Percentiles rank a stretch among this genome's conserved stretches.
phyloP scores from a whole-genome alignment of 345 rosid species.

The Luvunga scandens region DNA sequence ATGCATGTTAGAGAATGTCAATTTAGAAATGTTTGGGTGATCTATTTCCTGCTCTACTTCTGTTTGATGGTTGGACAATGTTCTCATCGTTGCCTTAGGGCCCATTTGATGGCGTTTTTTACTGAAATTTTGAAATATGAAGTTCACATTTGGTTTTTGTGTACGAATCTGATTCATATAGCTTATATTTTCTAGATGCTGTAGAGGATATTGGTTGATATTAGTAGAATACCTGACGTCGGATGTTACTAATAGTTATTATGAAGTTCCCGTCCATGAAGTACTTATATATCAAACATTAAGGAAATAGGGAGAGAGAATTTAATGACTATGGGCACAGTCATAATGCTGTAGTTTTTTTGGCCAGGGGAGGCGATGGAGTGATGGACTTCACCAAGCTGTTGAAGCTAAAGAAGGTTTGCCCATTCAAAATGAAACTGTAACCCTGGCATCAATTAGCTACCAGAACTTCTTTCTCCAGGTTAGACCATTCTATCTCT shows the following conservation, averaged over 20 bases:
- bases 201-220: background rate
- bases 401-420: constrained; percentile 97
- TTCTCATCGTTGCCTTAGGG: background rate
- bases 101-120: background rate
- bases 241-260: background rate
- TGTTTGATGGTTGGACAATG: background rate
- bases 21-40: background rate
- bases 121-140: background rate
- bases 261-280: background rate
- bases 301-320: background rate
- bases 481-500: constrained; percentile 45
- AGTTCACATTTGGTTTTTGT: background rate
- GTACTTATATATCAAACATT: background rate
- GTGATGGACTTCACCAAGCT: constrained; percentile 99
- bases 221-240: background rate
- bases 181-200: background rate
- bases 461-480: constrained; percentile 98
- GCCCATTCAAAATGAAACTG: constrained; percentile 97
- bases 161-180: background rate
- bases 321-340: background rate
- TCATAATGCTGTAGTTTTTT: constrained; percentile 10
- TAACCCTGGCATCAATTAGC: constrained; percentile 94
- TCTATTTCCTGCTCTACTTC: background rate
- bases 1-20: background rate
- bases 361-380: constrained; percentile 93